Conservation (phyloP, 2,329 filamentous ascomycete species). For the Xylariaceae sp. region DNA sequence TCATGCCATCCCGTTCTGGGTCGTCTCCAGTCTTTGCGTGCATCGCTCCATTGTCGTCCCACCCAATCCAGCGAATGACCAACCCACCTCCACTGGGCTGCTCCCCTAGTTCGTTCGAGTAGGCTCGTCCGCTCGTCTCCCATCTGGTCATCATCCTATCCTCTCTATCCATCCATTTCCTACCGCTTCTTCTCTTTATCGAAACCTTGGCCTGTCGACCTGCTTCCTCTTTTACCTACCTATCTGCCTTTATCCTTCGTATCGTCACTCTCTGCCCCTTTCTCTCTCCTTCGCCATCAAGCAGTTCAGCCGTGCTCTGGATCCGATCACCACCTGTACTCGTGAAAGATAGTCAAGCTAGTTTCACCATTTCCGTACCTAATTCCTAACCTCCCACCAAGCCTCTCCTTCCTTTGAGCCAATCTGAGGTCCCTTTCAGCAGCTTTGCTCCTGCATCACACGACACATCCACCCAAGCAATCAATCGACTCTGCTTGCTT, state of each 20-base stretch:
- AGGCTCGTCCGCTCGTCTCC: constrained; percentile 24
- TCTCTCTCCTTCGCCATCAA: constrained; percentile 33
- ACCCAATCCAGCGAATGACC: constrained; percentile 37
- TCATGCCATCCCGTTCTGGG: constrained; percentile 33
- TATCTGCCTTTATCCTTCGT: constrained; percentile 41
- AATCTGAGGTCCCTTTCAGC: constrained; percentile 35
- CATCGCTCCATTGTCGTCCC: constrained; percentile 42
- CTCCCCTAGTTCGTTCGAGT: constrained; percentile 26
- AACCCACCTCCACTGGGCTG: constrained; percentile 33
- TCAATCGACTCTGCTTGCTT: constrained; percentile 32
- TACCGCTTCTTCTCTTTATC: constrained; percentile 39
- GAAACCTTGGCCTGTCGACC: constrained; percentile 34
- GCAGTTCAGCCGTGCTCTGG: constrained; percentile 35
- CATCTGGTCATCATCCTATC: constrained; percentile 28
- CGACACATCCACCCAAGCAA: constrained; percentile 27
- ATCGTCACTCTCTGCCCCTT: constrained; percentile 43
- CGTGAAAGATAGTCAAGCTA: constrained; percentile 37
- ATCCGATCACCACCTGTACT: constrained; percentile 32
- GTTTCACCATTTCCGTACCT: constrained; percentile 35
- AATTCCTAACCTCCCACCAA: constrained; percentile 33
- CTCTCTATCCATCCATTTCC: constrained; percentile 35
- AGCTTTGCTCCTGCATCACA: constrained; percentile 34
- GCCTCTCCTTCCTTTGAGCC: constrained; percentile 38
- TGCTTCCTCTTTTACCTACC: constrained; percentile 30
- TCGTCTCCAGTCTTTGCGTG: constrained; percentile 32